These are phyloP conservation scores for Cucurbita moschata DNA, from an alignment of 306 rosid genomes.

Conservation along the genomic window DNA sequence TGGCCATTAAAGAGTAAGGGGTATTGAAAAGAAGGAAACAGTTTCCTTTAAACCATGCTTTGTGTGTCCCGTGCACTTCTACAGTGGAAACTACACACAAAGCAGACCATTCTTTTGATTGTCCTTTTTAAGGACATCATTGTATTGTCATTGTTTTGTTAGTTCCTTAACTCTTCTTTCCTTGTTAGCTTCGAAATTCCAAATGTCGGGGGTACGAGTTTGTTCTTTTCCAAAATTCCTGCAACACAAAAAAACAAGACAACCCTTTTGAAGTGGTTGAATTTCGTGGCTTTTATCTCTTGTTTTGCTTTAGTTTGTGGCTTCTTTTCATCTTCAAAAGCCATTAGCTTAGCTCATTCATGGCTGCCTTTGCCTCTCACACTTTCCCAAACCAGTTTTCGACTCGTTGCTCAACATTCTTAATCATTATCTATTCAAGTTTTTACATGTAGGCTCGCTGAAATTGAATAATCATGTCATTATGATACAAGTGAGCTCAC, in stretches of 20 bases:
- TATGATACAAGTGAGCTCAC: too few relatives aligned
- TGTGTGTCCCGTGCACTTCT: not conserved
- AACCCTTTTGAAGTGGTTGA: not conserved
- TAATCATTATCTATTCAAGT: not conserved
- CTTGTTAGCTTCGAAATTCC: constrained; percentile 32
- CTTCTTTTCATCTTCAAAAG: not conserved
- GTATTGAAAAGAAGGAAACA: not conserved
- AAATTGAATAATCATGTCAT: too few relatives aligned
- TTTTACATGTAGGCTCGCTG: too few relatives aligned
- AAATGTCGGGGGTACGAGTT: constrained; percentile 12
- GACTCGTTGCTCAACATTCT: not conserved
- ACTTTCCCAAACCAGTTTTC: not conserved
- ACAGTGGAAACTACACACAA: not conserved
- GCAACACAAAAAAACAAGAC: not conserved
- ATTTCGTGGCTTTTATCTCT: not conserved
- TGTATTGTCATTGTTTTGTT: not conserved
- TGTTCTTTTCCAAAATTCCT: not conserved
- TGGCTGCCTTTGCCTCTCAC: not conserved
- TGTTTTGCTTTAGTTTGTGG: not conserved
- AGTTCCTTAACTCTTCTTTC: not conserved
- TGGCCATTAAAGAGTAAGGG: too few relatives aligned
- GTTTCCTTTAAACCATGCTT: not conserved
- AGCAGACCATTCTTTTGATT: constrained; percentile 18
- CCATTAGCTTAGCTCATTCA: not conserved
- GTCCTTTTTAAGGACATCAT: constrained; percentile 13